These are phyloP conservation scores for Auricularia cornea DNA, from an alignment of 768 basidiomycete genomes.

Conservation along the genomic window DNA sequence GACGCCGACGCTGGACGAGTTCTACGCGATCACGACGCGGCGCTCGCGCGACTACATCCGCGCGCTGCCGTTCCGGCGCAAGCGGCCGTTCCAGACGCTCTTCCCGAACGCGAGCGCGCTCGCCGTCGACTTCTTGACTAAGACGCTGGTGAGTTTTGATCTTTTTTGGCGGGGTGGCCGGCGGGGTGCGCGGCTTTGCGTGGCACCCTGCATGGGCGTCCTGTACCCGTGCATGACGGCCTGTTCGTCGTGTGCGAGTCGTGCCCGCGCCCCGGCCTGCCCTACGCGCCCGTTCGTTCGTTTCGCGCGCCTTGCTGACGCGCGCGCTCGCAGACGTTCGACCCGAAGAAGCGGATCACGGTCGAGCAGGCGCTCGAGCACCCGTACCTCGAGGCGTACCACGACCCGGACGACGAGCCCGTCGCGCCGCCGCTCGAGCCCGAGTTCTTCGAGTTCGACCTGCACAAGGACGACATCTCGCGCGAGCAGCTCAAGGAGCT, in stretches of 20 bases:
- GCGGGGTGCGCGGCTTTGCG: background rate
- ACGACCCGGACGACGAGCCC: constrained; percentile 96
- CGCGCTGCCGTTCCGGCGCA: constrained; percentile 88
- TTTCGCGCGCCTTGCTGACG: constrained; percentile 49
- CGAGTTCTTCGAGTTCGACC: constrained; percentile 95
- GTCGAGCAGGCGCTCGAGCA: constrained; percentile 93
- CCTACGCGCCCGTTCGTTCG: constrained; percentile 4
- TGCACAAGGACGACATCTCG: constrained; percentile 93
- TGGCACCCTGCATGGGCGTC: background rate
- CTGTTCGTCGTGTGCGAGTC: no score
- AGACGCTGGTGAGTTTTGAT: constrained; percentile 46
- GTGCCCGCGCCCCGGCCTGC: background rate
- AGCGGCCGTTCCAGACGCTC: constrained; percentile 67
- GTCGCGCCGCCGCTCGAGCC: constrained; percentile 91
- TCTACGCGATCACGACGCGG: constrained; percentile 90
- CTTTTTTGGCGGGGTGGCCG: background rate
- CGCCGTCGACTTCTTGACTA: constrained; percentile 71
- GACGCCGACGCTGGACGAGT: constrained; percentile 94
- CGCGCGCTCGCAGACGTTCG: constrained; percentile 68
- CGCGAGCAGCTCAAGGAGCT: constrained; percentile 93
- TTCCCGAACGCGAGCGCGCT: constrained; percentile 87
- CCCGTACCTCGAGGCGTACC: constrained; percentile 83
- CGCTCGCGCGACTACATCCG: constrained; percentile 93
- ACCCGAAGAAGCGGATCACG: constrained; percentile 93
- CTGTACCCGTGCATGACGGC: no score